phyloP scores from a whole-genome alignment of 805 yeast species.

The Isabelozyma pseudorhagii region DNA sequence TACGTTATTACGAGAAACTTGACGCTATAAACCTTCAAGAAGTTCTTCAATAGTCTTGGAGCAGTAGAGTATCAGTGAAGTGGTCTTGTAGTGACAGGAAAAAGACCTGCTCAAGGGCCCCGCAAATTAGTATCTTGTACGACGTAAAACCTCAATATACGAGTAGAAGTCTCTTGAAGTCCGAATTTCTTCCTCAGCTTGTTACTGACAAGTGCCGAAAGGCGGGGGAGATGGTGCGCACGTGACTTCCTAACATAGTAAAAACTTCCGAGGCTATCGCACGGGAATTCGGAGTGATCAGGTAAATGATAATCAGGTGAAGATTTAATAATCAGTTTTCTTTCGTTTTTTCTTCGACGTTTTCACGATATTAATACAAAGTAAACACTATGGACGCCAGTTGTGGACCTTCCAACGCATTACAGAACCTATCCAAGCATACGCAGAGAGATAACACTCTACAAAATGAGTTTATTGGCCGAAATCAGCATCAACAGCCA shows the following conservation, averaged over 20 bases:
- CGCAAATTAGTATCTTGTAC: too few species aligned
- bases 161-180: too few species aligned
- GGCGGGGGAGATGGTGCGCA: background rate
- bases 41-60: too few species aligned
- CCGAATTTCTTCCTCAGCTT: too few species aligned
- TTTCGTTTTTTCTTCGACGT: background rate
- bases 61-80: too few species aligned
- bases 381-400: slow-evolving; percentile 27
- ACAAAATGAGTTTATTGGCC: slow-evolving; percentile 25
- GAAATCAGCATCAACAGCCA: slow-evolving; percentile 4
- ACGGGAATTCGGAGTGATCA: background rate
- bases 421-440: slow-evolving; percentile 39
- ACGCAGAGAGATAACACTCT: slow-evolving; percentile 40
- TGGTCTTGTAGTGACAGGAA: too few species aligned
- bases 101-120: too few species aligned
- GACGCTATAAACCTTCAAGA: too few species aligned
- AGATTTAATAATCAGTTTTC: background rate
- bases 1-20: too few species aligned
- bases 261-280: background rate
- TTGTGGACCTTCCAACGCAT: slow-evolving; percentile 47
- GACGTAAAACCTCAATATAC: too few species aligned
- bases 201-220: too few species aligned
- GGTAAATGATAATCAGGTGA: background rate
- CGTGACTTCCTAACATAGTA: background rate
- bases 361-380: background rate